Base-by-base conservation (phyloP, 2,329 filamentous ascomycete species). In the Didymella segeticola region DNA sequence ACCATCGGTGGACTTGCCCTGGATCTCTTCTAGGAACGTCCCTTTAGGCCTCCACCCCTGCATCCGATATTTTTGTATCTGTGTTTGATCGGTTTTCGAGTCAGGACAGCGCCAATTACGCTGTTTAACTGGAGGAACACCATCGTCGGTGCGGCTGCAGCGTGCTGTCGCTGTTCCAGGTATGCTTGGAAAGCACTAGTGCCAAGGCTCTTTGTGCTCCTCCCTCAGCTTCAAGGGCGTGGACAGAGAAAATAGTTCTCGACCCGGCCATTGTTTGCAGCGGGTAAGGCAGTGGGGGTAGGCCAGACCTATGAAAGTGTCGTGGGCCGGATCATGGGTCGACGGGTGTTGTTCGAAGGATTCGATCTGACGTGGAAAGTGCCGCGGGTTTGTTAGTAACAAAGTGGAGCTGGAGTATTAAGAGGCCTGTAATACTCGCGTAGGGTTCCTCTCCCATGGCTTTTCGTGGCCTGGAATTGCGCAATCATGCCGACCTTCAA, bases 1-100 rank as follows among this genome's bases (percentile, higher is more conserved):
- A 47, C 31, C 39, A 64, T 66, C 56, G 59, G 57, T 57, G 57
- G 29, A 57, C 39, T 56, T 55, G 45, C 39, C 45, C 17, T 47
- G 36, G 30, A 56, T 46, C 46, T 47, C 23, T 47, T 19, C 39
- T 19, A 37, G 27, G 5, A 31, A 20, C 19, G 11, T 42, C 10
- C 17, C 25, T 22, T 33, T 17, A 27, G 20, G 19, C 42, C 25
- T 23, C 25, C 25, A 42, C 23, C 36, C 26, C 12, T 47, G 26
- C 38, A 15, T 29, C 27, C 39, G 46, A 26, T 30, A 5, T 19
- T 34, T 53, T 30, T 43, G 15, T 15, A 26, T 22, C 39, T 41
- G 37, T 27, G n/a, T 15, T 27, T 27, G 41, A 36, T 41, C 27
- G 26, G 26, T 25, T 41, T 5, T 17, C 29, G 51, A 49, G 39